Conservation (phyloP, 257 asterid genomes). For the Rauvolfia tetraphylla region DNA sequence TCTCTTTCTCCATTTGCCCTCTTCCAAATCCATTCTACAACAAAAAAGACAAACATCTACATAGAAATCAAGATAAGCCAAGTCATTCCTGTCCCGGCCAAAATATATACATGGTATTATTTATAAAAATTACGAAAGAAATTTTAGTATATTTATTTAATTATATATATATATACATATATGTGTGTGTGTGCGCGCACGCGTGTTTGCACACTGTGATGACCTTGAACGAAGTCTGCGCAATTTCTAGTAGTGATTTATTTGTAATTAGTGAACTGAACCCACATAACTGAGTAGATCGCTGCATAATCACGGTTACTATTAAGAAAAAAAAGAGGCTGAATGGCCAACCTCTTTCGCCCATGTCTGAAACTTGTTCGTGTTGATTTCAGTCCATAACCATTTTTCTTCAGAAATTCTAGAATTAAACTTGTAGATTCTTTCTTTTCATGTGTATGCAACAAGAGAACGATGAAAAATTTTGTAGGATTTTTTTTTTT, state of each 20-base stretch:
- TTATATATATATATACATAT: no score
- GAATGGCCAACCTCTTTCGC: not conserved
- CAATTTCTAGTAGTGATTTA: no score
- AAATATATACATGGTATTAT: not conserved
- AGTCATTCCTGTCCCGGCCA: conserved; percentile 1
- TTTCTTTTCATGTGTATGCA: no score
- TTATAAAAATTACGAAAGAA: not conserved
- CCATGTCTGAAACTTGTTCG: not conserved
- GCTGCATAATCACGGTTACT: no score
- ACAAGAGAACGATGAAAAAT: no score
- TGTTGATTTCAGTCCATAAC: not conserved
- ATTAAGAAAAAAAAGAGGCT: not conserved
- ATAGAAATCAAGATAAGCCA: not conserved
- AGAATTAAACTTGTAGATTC: no score
- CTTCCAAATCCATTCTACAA: not conserved
- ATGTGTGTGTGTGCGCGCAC: no score
- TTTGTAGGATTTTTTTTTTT: no score
- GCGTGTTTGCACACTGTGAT: no score
- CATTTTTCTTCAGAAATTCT: not conserved
- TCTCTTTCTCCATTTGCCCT: not conserved
- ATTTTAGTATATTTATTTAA: not conserved
- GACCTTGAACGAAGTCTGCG: no score
- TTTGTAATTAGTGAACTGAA: no score
- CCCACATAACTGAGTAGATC: no score
- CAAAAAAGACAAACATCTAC: not conserved